phyloP scores from a whole-genome alignment of 148 eudicot genomes.

The Cornus kousa region DNA sequence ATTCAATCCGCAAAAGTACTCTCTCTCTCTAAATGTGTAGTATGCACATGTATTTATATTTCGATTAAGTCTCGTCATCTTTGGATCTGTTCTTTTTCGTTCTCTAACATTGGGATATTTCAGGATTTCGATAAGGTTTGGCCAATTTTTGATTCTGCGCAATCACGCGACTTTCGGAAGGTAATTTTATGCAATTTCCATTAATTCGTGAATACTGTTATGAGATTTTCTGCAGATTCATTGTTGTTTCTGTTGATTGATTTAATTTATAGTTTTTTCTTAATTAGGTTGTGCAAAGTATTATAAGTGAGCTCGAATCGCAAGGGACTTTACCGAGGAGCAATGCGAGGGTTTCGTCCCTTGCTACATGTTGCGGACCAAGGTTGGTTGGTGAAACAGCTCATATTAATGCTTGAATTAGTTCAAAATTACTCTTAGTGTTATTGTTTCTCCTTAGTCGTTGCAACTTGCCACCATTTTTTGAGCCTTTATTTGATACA shows the following conservation, averaged over 20 bases:
- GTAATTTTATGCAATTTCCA: conserved; percentile 24
- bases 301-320: conserved; percentile 93
- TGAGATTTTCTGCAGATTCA: neutral
- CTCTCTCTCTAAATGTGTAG: neutral
- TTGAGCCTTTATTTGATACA: no score
- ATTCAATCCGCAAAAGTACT: conserved; percentile 81
- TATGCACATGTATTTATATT: neutral
- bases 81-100: conserved; percentile 8
- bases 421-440: no score
- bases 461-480: no score
- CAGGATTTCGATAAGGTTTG: conserved; percentile 98
- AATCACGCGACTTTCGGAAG: conserved; percentile 97
- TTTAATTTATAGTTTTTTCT: neutral
- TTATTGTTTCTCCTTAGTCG: no score
- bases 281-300: conserved; percentile 91
- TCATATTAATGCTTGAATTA: no score
- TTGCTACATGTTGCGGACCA: conserved; percentile 99
- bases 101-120: conserved; percentile 29
- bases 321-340: conserved; percentile 95
- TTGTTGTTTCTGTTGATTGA: neutral
- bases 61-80: conserved; percentile 1
- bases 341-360: conserved; percentile 96
- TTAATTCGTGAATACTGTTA: neutral
- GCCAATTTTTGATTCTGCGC: conserved; percentile 99
- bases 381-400: conserved; percentile 48